Base-by-base conservation (phyloP, 2,329 filamentous ascomycete species). In the Trichocomaceae sp. region DNA sequence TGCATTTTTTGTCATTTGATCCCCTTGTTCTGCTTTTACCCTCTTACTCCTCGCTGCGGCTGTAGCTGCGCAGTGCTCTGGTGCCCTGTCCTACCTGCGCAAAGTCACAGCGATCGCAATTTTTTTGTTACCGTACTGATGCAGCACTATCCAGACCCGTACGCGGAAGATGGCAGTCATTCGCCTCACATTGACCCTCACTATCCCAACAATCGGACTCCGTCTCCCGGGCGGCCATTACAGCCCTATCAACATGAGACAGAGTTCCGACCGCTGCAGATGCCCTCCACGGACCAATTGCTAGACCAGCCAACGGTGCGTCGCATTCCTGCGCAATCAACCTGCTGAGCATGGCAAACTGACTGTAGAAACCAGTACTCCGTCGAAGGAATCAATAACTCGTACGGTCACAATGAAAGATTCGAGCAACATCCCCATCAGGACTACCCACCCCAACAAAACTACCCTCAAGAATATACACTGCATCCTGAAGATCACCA, bases 401-500 rank as follows among this genome's bases (percentile, higher is more conserved):
- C 83, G 13, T 86, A 82, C 64, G 79, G 82, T 17, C 81, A 84
- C 64, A 80, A 81, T 64, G 79, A 85, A 61, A 75, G 77, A 53
- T 85, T 83, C 66, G 81, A 84, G 58, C 59, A 75, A 72, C 61
- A 80, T 54, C 71, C 72, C 53, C 64, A 59, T 3, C 35, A 39
- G 35, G 13, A 70, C 70, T 46, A 70, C 77, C 58, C 80, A 82
- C 60, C 76, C 79, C 42, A 78, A 77, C 54, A 51, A 15, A 56
- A 29, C 17, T 56, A 56, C 13, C 58, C 55, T 12, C 77, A 78
- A 56, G 87, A 90, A 54, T 91, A 93, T 69, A 78, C 84, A 3
- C 74, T 96, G 58, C 84, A 90, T 65, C 90, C 92, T 9, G 85
- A 95, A 69, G 84, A 85, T 56, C 90, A 96, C 65, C 89, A 93